Percentiles rank a stretch among this genome's conserved stretches.
Conservation (phyloP, 805 yeast species). For the Hanseniaspora lachancei region DNA sequence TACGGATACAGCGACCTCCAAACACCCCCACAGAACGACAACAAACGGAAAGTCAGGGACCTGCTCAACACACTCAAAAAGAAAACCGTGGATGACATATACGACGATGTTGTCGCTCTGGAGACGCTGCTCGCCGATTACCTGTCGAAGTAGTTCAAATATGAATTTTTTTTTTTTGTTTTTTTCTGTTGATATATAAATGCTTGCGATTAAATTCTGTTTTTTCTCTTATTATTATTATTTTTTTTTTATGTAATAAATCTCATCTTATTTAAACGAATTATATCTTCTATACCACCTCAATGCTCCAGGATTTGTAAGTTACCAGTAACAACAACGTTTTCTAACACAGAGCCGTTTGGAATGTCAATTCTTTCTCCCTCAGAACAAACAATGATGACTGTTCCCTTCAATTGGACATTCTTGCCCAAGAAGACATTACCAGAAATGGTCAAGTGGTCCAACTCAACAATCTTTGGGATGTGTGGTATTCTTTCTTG, state of each 20-base stretch:
- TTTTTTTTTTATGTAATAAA: too few relatives aligned
- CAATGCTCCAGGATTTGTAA: conserved; percentile 86
- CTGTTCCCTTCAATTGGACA: conserved; percentile 90
- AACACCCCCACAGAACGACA: neutral
- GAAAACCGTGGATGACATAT: neutral
- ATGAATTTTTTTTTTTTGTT: too few relatives aligned
- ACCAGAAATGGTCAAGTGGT: conserved; percentile 95
- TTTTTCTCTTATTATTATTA: too few relatives aligned
- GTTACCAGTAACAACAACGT: conserved; percentile 94
- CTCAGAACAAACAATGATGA: conserved; percentile 91
- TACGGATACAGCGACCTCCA: conserved; percentile 5
- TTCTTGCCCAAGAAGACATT: conserved; percentile 82
- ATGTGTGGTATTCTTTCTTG: conserved; percentile 83
- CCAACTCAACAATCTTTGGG: conserved; percentile 92
- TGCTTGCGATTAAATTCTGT: too few relatives aligned
- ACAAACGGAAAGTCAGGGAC: neutral
- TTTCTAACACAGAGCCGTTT: conserved; percentile 86
- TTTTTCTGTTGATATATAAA: neutral
- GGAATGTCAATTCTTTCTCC: conserved; percentile 96
- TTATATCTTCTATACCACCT: neutral
- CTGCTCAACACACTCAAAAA: neutral
- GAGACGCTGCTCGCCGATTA: conserved; percentile 13
- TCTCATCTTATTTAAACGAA: neutral
- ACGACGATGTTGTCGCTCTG: neutral
- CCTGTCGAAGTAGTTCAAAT: conserved; percentile 27